Evolutionary conservation across 177 flowering plant species (phyloP), one percentile per base, ranked within the genome.

Genomic region (Vitis hybrid): DNA sequence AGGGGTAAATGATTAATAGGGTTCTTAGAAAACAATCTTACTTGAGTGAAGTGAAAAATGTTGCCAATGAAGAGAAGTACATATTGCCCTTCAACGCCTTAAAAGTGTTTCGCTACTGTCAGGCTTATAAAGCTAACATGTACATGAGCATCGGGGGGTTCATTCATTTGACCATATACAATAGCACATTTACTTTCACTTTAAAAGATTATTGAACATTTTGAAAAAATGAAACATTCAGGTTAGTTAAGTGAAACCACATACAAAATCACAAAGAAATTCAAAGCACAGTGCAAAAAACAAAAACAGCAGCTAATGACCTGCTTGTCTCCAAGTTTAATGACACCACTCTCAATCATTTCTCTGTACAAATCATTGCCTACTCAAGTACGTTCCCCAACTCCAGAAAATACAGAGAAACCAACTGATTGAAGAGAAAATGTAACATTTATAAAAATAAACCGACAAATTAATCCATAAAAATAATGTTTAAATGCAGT

Each of bases 311-410:
- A 30, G 11, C 52, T 19, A 19, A 19, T 1, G 21, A 91, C 98
- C 93, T 93, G 98, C 77, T 93, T 84, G 0, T 93, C 98, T 13
- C 91, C 98, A 1, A 93, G 95, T 90, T 93, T 93, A 68, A 93
- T 93, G 71, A 93, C 98, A 83, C 98, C 98, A 90, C 94, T 91
- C 74, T 93, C 98, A 69, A 90, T 93, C 98, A 93, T 93, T 88
- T 93, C 98, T 55, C 91, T 84, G 86, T 93, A 93, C 72, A 93
- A 81, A 75, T 93, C 98, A 74, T 93, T 93, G 67, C 98, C 98
- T 83, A 91, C 98, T n/a, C 98, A 87, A 17, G 98, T 93, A 40
- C 98, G 97, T 68, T 93, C 98, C 7, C 97, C 98, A 58, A 93
- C 98, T 77, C 98, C 98, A 75, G 97, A 97, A 84, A 93, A 93